phyloP scores from a whole-genome alignment of 768 basidiomycete species.

The Hygrophorus russula region DNA sequence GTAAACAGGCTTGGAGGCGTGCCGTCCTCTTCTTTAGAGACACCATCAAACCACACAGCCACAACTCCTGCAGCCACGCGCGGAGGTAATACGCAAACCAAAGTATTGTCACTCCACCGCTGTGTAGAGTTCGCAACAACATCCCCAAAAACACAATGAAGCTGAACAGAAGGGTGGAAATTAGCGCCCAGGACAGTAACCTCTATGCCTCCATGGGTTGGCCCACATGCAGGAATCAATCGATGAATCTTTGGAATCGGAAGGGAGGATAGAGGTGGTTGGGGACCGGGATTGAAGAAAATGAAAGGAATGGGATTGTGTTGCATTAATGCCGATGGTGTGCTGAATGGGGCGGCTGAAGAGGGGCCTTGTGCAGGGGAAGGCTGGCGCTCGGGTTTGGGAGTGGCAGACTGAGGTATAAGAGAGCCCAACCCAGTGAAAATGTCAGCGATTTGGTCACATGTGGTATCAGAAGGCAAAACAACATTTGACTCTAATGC shows the following conservation, averaged over 20 bases:
- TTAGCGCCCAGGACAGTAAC: constrained; percentile 89
- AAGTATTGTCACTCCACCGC: constrained; percentile 85
- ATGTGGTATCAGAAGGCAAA: not conserved
- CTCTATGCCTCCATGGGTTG: constrained; percentile 88
- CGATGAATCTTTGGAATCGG: constrained; percentile 71
- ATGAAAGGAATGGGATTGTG: constrained; percentile 41
- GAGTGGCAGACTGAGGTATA: too few relatives aligned
- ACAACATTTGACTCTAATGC: not conserved
- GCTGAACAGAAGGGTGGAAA: constrained; percentile 63
- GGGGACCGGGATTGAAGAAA: constrained; percentile 46
- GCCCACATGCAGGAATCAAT: constrained; percentile 74
- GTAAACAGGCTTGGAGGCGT: constrained; percentile 63
- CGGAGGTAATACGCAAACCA: constrained; percentile 87
- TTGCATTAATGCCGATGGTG: constrained; percentile 10
- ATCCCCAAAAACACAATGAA: constrained; percentile 82
- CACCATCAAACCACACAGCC: constrained; percentile 78
- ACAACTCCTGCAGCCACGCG: constrained; percentile 75
- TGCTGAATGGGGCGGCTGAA: not conserved
- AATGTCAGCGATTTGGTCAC: too few relatives aligned
- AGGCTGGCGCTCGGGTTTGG: constrained; percentile 8
- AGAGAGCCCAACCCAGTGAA: too few relatives aligned
- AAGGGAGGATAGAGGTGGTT: constrained; percentile 33
- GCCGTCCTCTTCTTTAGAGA: constrained; percentile 33
- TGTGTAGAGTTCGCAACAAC: constrained; percentile 73
- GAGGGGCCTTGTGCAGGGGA: constrained; percentile 14